Evolutionary conservation across 1,139 yeast genomes (phyloP).

Genomic region (Saccharomycopsis hybrid): DNA sequence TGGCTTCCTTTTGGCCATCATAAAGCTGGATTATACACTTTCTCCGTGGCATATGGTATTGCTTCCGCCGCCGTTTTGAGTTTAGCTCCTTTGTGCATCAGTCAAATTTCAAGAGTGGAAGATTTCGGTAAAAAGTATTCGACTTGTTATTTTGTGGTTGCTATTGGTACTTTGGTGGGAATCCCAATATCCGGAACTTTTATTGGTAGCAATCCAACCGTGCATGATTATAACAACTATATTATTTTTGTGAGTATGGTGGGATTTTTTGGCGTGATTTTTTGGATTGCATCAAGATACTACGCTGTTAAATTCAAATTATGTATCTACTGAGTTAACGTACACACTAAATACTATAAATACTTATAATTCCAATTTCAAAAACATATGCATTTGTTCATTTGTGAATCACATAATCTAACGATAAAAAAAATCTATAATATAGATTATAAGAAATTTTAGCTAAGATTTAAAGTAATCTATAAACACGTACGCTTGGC

Average conservation of each 20-base stretch:
- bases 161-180: slow-evolving; percentile 46
- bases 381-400: too few relatives aligned
- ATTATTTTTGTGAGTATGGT: slow-evolving; percentile 14
- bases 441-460: background rate
- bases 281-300: slow-evolving; percentile 12
- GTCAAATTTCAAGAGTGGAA: slow-evolving; percentile 59
- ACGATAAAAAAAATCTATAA: background rate
- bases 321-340: slow-evolving; percentile 5
- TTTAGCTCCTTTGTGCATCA: slow-evolving; percentile 42
- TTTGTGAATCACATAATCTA: too few relatives aligned
- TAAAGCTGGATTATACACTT: slow-evolving; percentile 36
- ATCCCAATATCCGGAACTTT: slow-evolving; percentile 51
- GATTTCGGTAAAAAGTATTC: slow-evolving; percentile 67
- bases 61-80: slow-evolving; percentile 44
- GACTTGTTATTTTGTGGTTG: slow-evolving; percentile 57
- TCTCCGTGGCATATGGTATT: slow-evolving; percentile 48
- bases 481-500: slow-evolving; percentile 36
- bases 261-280: slow-evolving; percentile 6
- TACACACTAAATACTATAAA: background rate
- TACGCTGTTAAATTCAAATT: slow-evolving; percentile 14
- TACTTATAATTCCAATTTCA: too few relatives aligned
- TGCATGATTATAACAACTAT: slow-evolving; percentile 8
- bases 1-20: slow-evolving; percentile 51
- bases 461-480: too few relatives aligned
- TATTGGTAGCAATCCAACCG: slow-evolving; percentile 27